Conservation (phyloP, 176 grass and related monocot species). For the Puccinellia tenuiflora region DNA sequence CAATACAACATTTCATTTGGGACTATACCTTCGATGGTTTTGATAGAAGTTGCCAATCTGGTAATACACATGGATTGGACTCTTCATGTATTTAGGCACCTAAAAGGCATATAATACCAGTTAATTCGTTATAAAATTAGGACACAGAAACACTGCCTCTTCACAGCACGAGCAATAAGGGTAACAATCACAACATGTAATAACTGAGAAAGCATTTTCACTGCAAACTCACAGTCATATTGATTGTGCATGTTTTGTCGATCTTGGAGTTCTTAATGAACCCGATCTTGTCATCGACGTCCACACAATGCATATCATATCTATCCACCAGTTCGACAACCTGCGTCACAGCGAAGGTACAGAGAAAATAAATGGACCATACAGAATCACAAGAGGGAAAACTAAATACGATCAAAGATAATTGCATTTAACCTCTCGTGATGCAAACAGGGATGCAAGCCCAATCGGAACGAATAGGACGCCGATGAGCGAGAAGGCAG, state of each 20-base stretch:
- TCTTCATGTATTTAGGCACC: slow-evolving; percentile 81
- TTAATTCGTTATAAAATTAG: background rate
- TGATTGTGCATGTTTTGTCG: slow-evolving; percentile 70
- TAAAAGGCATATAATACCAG: slow-evolving; percentile 31
- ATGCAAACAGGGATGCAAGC: slow-evolving; percentile 53
- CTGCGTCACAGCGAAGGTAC: slow-evolving; percentile 39
- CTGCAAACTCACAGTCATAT: slow-evolving; percentile 51
- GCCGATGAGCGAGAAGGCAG: slow-evolving; percentile 56
- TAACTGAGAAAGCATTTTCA: background rate
- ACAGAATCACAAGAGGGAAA: background rate
- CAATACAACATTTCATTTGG: background rate
- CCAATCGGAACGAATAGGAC: slow-evolving; percentile 77
- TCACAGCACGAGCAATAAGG: background rate
- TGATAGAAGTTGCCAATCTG: slow-evolving; percentile 87
- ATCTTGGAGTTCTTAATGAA: slow-evolving; percentile 60
- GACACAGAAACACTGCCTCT: background rate
- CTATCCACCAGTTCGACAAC: slow-evolving; percentile 74
- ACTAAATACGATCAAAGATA: background rate
- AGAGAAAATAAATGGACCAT: background rate
- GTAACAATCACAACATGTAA: background rate
- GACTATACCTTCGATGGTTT: slow-evolving; percentile 79
- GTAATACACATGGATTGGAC: slow-evolving; percentile 83
- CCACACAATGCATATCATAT: slow-evolving; percentile 64
- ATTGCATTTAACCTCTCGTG: slow-evolving; percentile 40
- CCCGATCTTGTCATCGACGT: slow-evolving; percentile 35